phyloP scores from a whole-genome alignment of 768 basidiomycete genomes.

The Lentinus brumalis region DNA sequence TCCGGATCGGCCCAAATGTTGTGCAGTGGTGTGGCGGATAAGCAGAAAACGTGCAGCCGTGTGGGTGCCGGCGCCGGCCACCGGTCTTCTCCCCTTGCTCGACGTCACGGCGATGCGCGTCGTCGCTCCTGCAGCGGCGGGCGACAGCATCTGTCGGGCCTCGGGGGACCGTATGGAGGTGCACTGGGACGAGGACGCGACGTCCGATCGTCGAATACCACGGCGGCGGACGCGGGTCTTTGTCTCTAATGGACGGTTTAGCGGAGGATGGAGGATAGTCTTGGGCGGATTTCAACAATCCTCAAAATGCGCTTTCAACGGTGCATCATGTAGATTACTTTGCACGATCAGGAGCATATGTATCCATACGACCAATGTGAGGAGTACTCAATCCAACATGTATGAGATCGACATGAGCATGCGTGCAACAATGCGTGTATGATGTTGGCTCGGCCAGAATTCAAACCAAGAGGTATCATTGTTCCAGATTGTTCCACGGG shows the following conservation, averaged over 20 bases:
- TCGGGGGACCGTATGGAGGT: background rate
- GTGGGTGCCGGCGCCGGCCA: conserved; percentile 19
- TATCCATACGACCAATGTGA: background rate
- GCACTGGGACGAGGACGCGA: background rate
- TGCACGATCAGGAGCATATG: conserved; percentile 7
- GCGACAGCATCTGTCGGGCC: background rate
- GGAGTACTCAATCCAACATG: background rate
- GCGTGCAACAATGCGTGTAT: background rate
- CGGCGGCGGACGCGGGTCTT: background rate
- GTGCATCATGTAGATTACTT: conserved; percentile 14
- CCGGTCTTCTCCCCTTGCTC: background rate
- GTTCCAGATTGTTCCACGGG: too few relatives aligned
- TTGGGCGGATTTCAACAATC: conserved; percentile 81
- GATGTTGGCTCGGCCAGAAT: background rate
- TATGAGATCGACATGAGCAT: too few relatives aligned
- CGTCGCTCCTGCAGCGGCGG: conserved; percentile 14
- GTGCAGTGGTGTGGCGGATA: conserved; percentile 21
- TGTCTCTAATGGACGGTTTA: background rate
- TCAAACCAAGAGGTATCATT: background rate
- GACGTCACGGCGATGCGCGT: background rate
- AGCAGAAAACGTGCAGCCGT: conserved; percentile 22
- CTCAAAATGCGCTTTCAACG: conserved; percentile 34
- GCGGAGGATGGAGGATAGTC: conserved; percentile 2
- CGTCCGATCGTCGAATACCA: background rate
- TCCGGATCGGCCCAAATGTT: conserved; percentile 27